These are phyloP conservation scores for Zygoascus ofunaensis DNA, from an alignment of 805 yeast species.

Conservation along the genomic window DNA sequence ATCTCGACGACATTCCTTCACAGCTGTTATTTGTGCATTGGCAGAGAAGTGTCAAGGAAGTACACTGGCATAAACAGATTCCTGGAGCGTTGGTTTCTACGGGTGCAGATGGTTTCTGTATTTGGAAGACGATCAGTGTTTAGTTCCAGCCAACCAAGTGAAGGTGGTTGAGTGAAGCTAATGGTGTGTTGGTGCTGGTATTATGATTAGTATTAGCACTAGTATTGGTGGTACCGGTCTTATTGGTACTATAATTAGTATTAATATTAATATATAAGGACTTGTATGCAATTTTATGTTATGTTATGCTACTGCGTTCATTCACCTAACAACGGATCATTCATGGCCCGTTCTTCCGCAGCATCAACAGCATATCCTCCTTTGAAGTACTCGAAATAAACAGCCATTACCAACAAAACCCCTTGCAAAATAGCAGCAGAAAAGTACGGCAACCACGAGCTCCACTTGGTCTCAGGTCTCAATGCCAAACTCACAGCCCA, in stretches of 20 bases:
- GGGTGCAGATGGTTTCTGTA: conserved; percentile 87
- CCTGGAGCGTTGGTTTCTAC: conserved; percentile 94
- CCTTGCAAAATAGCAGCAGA: conserved; percentile 65
- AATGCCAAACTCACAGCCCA: conserved; percentile 66
- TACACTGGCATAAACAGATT: conserved; percentile 94
- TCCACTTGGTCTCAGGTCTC: conserved; percentile 75
- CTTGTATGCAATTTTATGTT: neutral
- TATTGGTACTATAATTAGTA: no score
- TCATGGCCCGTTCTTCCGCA: conserved; percentile 4
- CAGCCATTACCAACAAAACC: conserved; percentile 49
- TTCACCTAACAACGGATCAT: conserved; percentile 7
- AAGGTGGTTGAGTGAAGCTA: no score
- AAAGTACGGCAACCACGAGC: conserved; percentile 74
- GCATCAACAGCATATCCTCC: neutral
- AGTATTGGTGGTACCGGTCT: no score
- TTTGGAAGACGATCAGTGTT: conserved; percentile 96
- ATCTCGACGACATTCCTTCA: conserved; percentile 85
- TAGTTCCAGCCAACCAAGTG: no score
- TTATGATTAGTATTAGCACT: no score
- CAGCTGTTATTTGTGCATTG: conserved; percentile 94
- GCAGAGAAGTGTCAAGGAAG: conserved; percentile 97
- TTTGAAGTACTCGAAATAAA: conserved; percentile 34
- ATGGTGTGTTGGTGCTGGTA: no score
- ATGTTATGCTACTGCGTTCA: neutral
- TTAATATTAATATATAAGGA: neutral